phyloP scores from a whole-genome alignment of 305 asterid genomes.

The Ajuga reptans region DNA sequence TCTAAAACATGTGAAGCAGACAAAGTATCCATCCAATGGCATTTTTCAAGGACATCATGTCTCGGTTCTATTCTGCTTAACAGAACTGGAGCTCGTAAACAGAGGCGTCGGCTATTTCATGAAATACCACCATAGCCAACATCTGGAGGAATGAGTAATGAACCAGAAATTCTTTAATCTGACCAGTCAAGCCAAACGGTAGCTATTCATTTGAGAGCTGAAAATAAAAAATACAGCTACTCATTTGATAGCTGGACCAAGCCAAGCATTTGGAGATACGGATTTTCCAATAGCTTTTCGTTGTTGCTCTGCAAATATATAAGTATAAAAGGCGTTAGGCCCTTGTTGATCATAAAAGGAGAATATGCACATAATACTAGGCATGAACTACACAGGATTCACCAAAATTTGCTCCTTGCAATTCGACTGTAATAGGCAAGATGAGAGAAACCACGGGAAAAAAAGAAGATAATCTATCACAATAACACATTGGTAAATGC shows the following conservation, averaged over 20 bases:
- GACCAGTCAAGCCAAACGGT: slow-evolving; percentile 19
- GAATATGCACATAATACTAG: slow-evolving; percentile 8
- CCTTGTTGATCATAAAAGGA: slow-evolving; percentile 14
- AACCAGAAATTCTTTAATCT: slow-evolving; percentile 21
- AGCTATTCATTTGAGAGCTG: slow-evolving; percentile 50
- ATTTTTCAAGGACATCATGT: slow-evolving; percentile 21
- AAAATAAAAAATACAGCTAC: slow-evolving; percentile 25
- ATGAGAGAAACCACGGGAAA: not conserved
- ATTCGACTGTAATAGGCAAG: not conserved
- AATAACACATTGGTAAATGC: slow-evolving; percentile 1
- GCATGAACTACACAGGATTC: slow-evolving; percentile 6
- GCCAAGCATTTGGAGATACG: slow-evolving; percentile 98
- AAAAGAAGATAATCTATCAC: not conserved
- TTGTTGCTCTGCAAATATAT: slow-evolving; percentile 78
- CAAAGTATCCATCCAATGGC: not conserved
- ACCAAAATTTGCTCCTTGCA: slow-evolving; percentile 1
- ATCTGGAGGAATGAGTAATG: slow-evolving; percentile 16
- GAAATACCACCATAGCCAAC: too few relatives aligned
- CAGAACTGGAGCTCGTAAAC: slow-evolving; percentile 20
- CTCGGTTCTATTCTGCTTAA: slow-evolving; percentile 16
- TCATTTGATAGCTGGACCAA: slow-evolving; percentile 84
- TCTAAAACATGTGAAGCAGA: slow-evolving; percentile 8
- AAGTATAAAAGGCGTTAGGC: slow-evolving; percentile 28
- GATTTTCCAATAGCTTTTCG: slow-evolving; percentile 95
- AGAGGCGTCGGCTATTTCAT: too few relatives aligned